Evolutionary conservation across 2,329 filamentous ascomycete species (phyloP), one percentile per base, ranked within the genome.

Genomic region (Microdochium paspali): DNA sequence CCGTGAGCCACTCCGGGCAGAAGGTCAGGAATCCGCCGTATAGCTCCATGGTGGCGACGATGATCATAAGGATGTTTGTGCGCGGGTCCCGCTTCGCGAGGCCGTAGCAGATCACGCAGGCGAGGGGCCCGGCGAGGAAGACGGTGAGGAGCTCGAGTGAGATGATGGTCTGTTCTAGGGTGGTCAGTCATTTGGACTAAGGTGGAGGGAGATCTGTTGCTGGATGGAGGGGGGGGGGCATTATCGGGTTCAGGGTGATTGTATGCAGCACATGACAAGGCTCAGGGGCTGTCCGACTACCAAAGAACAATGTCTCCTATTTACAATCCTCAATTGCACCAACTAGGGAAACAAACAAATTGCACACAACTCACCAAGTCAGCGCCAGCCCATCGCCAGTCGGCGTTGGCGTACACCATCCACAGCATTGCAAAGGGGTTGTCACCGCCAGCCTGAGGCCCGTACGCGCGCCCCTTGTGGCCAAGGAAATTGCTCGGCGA

Each of bases 11-110:
- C 64, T 85, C 82, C 12, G 82, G 82, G 62, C 76, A 80, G 59
- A 85, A 85, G 0, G 82, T 85, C 77, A 85, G 84, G 66, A 81
- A 85, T 18, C 81, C 79, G 53, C 81, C 82, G 54, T 85, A 85
- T 5, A 85, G 56, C 69, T 85, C 82, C 48, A 74, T 79, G 3
- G 80, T 84, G 24, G 82, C 82, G 40, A 85, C 65, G 20, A 85
- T 68, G 49, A 81, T 72, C 73, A 85, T 83, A 69, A 77, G 72
- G 53, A 84, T 71, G 56, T 76, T 79, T 44, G 71, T 73, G 52
- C 72, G 74, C 44, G 71, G 67, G 53, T 79, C 72, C 54, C 68
- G 70, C 63, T 69, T 75, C 42, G 74, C 70, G 51, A 84, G 72
- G n/a, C 77, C 71, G 57, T 76, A 80, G 63, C 79, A 81, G 43